A percentile compares a stretch with the other conserved stretches of the same genome.
Conservation (phyloP, 768 basidiomycete species). For the Calocybe gangraenosa region DNA sequence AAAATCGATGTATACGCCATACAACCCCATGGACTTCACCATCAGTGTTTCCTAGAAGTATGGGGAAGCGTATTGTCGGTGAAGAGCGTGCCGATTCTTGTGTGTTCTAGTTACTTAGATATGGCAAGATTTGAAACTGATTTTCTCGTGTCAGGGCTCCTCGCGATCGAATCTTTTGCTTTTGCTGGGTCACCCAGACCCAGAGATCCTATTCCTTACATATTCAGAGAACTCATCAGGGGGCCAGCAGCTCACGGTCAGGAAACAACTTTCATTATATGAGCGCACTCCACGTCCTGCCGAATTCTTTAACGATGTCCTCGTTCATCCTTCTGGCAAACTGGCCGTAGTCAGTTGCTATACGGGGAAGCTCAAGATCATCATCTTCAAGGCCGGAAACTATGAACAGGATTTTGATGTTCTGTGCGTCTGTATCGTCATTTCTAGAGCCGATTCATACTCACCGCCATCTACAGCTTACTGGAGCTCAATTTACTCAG, state of each 20-base stretch:
- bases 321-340: slow-evolving; percentile 61
- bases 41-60: slow-evolving; percentile 58
- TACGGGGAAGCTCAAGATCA: slow-evolving; percentile 62
- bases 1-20: slow-evolving; percentile 67
- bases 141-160: slow-evolving; percentile 23
- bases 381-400: slow-evolving; percentile 52
- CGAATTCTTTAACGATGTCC: slow-evolving; percentile 68
- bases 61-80: slow-evolving; percentile 65
- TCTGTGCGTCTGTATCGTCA: slow-evolving; percentile 40
- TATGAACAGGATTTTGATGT: slow-evolving; percentile 58
- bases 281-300: slow-evolving; percentile 56
- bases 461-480: slow-evolving; percentile 34
- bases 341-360: slow-evolving; percentile 65
- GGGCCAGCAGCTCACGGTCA: slow-evolving; percentile 32
- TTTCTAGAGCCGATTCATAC: too few relatives aligned
- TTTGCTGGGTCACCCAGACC: slow-evolving; percentile 73
- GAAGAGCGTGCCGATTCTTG: slow-evolving; percentile 50
- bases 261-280: slow-evolving; percentile 46
- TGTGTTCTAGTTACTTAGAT: slow-evolving; percentile 25
- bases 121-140: slow-evolving; percentile 14
- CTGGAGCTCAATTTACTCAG: slow-evolving; percentile 67
- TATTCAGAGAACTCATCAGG: slow-evolving; percentile 37
- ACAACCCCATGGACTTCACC: slow-evolving; percentile 52
- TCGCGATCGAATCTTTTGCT: slow-evolving; percentile 52
- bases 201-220: slow-evolving; percentile 61